Percentiles rank a stretch among this genome's conserved stretches.
phyloP scores from a whole-genome alignment of 169 alveolate genomes.

The Cryptosporidium sp. region DNA sequence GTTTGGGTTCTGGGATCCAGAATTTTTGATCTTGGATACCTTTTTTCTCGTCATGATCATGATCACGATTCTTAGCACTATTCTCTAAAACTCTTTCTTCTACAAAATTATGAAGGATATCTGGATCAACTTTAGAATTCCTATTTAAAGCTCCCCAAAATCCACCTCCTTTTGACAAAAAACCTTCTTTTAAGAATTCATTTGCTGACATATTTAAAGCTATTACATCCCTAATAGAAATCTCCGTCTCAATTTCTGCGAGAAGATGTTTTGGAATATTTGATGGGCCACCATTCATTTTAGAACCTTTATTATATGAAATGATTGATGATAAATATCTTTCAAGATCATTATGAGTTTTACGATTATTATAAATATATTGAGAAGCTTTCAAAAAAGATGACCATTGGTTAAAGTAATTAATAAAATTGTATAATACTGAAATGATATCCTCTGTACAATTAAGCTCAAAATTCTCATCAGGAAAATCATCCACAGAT shows the following conservation, averaged over 20 bases:
- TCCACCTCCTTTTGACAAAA: conserved; percentile 14
- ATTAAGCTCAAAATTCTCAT: conserved; percentile 22
- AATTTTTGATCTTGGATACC: background rate
- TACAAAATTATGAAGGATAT: background rate
- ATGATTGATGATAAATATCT: conserved; percentile 15
- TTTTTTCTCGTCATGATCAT: background rate
- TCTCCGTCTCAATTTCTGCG: conserved; percentile 32
- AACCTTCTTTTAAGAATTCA: conserved; percentile 25
- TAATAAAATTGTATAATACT: conserved; percentile 40
- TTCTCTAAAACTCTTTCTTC: background rate
- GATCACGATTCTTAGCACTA: background rate
- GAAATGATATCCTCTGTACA: conserved; percentile 36
- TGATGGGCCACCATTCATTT: conserved; percentile 11
- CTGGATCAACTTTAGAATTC: background rate
- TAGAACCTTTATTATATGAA: background rate
- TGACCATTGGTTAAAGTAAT: conserved; percentile 64
- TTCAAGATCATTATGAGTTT: conserved; percentile 7
- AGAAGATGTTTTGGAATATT: conserved; percentile 12
- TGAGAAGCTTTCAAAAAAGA: conserved; percentile 56
- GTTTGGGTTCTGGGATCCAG: conserved; percentile 13
- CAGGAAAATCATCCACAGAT: background rate
- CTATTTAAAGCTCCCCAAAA: conserved; percentile 8
- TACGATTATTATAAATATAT: conserved; percentile 38
- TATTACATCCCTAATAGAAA: conserved; percentile 46
- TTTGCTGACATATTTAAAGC: conserved; percentile 65